Base-by-base conservation (phyloP, 371 early-diverging fungal genomes). In the Apophysomyces ossiformis region DNA sequence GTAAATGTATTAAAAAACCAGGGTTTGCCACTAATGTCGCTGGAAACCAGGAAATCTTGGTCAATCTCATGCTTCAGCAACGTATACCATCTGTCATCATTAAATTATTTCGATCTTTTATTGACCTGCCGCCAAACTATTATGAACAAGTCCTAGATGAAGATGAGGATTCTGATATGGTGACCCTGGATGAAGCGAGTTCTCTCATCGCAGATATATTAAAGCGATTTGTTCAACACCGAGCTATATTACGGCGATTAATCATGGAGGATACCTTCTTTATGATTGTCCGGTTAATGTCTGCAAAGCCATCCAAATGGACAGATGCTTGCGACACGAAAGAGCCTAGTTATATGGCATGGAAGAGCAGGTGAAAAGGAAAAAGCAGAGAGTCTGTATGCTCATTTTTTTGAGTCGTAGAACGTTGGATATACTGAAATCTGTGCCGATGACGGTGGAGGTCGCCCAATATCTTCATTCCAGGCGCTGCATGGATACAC, bases 41-140 rank as follows among this genome's bases (percentile, higher is more conserved):
- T n/a, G 38, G 16, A 18, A 47, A 18, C 59, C 13, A 79, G 81
- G 72, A 74, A 43, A 35, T 67, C 9, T 56, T 78, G 57, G 64
- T 79, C 26, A 67, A 72, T 26, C 59, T 77, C 7, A 72, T 82
- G 72, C 58, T 76, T n/a, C 79, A 81, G 50, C 81, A 82, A 46
- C 65, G 78, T 39, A 77, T 84, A 61, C 85, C 85, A 21, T 74
- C 76, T 3, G 69, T 82, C 15, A 75, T 81, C 15, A 79, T 81
- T 60, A 79, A 82, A 63, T 58, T 81, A 5, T 81, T 81, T 46
- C 69, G 83, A 35, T 78, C 78, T 5, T 84, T 84, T 38, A 76
- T 81, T 38, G 83, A 82, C 47, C 60, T 82, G 39, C 71, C 81
- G 6, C 45, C 69, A 12, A 37, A 47, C 35, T 71, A 77, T 39